Percentiles rank a stretch among this genome's conserved stretches.
phyloP scores from a whole-genome alignment of 2,329 filamentous ascomycete species.

The Triangularia verruculosa region DNA sequence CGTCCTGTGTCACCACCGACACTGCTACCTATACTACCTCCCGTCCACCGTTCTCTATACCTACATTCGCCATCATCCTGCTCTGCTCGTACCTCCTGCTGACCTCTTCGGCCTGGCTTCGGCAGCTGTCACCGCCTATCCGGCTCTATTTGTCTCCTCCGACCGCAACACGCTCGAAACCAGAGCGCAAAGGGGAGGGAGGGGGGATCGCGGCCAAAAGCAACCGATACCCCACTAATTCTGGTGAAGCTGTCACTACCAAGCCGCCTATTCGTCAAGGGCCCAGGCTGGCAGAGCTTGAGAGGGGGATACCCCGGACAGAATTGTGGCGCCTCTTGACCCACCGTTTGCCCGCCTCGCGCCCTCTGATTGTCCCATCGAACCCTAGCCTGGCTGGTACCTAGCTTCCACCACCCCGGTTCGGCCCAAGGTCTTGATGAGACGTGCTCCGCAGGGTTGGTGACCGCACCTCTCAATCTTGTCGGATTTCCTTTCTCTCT shows the following conservation, averaged over 20 bases:
- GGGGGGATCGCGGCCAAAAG: conserved; percentile 5
- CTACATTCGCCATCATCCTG: neutral
- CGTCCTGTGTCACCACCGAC: neutral
- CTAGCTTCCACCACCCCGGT: conserved; percentile 25
- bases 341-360: conserved; percentile 22
- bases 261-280: conserved; percentile 13
- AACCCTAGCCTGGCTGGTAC: conserved; percentile 7
- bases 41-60: neutral
- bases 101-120: conserved; percentile 8
- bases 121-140: conserved; percentile 18
- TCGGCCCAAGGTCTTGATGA: conserved; percentile 22
- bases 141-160: conserved; percentile 3
- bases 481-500: conserved; percentile 16
- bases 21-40: too few relatives aligned
- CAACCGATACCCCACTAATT: neutral
- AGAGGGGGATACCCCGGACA: conserved; percentile 20
- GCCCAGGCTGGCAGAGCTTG: conserved; percentile 13
- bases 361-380: conserved; percentile 25
- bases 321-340: conserved; percentile 14
- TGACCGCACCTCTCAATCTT: conserved; percentile 20
- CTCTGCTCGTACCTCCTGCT: neutral
- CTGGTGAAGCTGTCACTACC: conserved; percentile 3
- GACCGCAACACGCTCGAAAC: conserved; percentile 4
- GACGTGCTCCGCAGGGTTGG: conserved; percentile 24
- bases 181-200: neutral